Base-by-base conservation (phyloP, 2,329 filamentous ascomycete genomes). In the Ophiocordyceps robertsii region DNA sequence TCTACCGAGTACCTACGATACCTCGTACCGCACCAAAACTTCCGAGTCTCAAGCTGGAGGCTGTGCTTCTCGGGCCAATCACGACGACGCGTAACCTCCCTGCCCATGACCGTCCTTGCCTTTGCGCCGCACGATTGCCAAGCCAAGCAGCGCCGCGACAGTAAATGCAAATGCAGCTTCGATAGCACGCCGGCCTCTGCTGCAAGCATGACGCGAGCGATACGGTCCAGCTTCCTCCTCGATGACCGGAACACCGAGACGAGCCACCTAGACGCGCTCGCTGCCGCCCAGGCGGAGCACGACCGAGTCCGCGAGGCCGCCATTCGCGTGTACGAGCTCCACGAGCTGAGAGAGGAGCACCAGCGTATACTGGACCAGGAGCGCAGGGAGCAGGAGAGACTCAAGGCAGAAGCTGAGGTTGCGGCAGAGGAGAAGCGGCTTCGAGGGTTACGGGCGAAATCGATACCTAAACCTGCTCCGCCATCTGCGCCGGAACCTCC, bases 221-320 rank as follows among this genome's bases (percentile, higher is more conserved):
- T 75, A 46, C 67, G 77, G 36, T 70, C 77, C 19, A 71, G 67
- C 21, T 72, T 85, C 27, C 79, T 87, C 45, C 66, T 67, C 35
- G 73, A 77, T 41, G 69, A 75, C 29, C 70, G 74, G 31, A 78
- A 84, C 48, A 74, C 72, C 30, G 78, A 80, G 54, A 65, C 73
- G 40, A 69, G 67, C 43, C 81, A 86, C 55, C 70, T 72, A 44
- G 73, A 78, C 50, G 81, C 82, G 13, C 70, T 90, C 14, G 74
- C 73, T 38, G 72, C 73, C 38, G 81, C 81, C 4, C 75, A 76
- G 39, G 68, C 69, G 13, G 74, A 82, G 53, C 84, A 88, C 56
- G 74, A 83, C 32, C 70, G 74, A 27, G 72, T 90, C 11, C 70
- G 72, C 27, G 61, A 69, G 42, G 61, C 61, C 29, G 73, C 73